Evolutionary conservation across 108 stramenopile genomes (phyloP).

Genomic region (Pseudonitzschia multiseries): DNA sequence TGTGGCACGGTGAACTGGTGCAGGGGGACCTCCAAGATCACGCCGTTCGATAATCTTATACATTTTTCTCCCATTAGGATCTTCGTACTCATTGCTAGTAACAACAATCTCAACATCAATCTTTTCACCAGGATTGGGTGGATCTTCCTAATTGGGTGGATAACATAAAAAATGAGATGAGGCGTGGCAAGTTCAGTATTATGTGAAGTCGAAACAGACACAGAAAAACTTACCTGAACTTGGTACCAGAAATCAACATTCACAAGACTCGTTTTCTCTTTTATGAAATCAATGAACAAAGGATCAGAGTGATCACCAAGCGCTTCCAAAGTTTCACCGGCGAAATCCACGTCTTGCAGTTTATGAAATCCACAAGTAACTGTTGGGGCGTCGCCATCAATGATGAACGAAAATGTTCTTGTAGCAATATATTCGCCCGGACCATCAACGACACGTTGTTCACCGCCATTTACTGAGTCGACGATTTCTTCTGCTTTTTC

Average conservation of each 20-base stretch:
- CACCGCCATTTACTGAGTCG: neutral
- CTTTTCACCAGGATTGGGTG: conserved; percentile 5
- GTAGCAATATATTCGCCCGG: neutral
- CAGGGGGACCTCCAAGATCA: neutral
- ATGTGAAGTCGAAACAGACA: too few relatives aligned
- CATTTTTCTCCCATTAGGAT: conserved; percentile 5
- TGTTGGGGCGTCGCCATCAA: neutral
- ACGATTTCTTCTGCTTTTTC: too few relatives aligned
- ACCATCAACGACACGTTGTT: neutral
- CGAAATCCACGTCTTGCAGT: neutral
- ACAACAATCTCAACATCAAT: neutral
- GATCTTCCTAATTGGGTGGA: neutral
- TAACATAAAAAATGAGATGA: too few relatives aligned
- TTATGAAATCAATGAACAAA: conserved; percentile 6
- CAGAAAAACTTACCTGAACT: conserved; percentile 1
- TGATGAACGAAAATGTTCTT: neutral
- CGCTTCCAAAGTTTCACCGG: neutral
- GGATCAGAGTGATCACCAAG: neutral
- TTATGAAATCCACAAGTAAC: conserved; percentile 1
- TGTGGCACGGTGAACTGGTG: neutral
- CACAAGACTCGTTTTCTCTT: neutral
- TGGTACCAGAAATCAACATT: conserved; percentile 6
- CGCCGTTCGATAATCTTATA: neutral
- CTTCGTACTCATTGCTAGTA: conserved; percentile 6
- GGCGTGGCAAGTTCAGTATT: too few relatives aligned